Evolutionary conservation across 73 alveolate species (phyloP), one percentile per base, ranked within the genome.

Genomic region (Paramecium biaurelia): DNA sequence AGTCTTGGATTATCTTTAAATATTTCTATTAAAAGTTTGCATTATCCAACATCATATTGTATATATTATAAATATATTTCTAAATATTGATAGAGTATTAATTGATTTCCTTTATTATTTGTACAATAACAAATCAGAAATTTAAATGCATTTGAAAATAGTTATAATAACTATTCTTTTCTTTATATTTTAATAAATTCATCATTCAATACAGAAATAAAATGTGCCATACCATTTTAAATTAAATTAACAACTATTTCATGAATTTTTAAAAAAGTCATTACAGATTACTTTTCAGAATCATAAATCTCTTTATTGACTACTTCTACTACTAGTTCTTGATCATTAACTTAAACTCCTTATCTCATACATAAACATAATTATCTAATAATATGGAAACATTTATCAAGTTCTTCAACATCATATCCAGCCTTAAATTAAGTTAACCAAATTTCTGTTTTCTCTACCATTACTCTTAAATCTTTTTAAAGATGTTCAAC

Each of bases 151-250:
- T 45, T 30, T 32, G 49, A 42, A 70, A 89, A 89, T 57, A 89
- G 47, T 59, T 89, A n/a, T 28, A 43, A 43, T 9, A 89, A 14
- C 14, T 89, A 12, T 42, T 76, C 21, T 28, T 89, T 89, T 70
- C 74, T 67, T 20, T 41, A 21, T 7, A 28, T n/a, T 2, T 63
- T 43, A 5, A 58, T 37, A 1, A 1, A 70, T 15, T 68, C 79
- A 28, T 70, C 34, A 35, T 41, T 45, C 14, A 89, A 45, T 10
- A 42, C 85, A 4, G 26, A 20, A 11, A 70, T 82, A 12, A 89
- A 70, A 58, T 89, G 94, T 5, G 74, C 85, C 94, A 89, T 89
- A 1, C 94, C 94, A 70, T 89, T 82, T 23, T 89, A 57, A 23
- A 89, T 23, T 15, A 89, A 21, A 32, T 38, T 35, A 1, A 89